These are phyloP conservation scores for Fusarium haematococcum DNA, from an alignment of 2,329 filamentous ascomycete species.

Conservation along the genomic window DNA sequence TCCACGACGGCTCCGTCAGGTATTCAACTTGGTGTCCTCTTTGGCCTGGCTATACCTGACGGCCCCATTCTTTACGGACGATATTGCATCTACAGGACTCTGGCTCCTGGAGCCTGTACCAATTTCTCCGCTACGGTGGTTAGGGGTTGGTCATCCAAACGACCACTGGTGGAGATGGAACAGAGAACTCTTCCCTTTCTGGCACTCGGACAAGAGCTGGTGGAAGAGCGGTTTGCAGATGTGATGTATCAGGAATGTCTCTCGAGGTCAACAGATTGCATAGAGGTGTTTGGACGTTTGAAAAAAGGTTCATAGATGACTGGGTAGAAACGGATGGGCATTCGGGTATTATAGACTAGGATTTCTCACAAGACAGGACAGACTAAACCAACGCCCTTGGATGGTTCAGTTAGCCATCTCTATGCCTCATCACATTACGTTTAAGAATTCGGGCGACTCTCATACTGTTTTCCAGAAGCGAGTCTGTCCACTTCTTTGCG, in stretches of 20 bases:
- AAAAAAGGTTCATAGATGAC: neutral
- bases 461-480: constrained; percentile 14
- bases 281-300: neutral
- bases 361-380: neutral
- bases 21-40: constrained; percentile 72
- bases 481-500: constrained; percentile 58
- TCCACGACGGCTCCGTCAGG: constrained; percentile 60
- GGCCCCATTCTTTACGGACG: constrained; percentile 75
- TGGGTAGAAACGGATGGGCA: neutral
- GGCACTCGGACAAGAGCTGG: constrained; percentile 73
- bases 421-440: neutral
- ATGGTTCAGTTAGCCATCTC: neutral
- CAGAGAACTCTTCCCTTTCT: constrained; percentile 61
- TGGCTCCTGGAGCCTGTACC: constrained; percentile 90
- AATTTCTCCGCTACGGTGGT: constrained; percentile 73
- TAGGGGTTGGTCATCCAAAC: constrained; percentile 71
- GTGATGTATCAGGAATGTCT: constrained; percentile 27
- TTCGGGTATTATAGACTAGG: constrained; percentile 2
- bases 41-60: constrained; percentile 77
- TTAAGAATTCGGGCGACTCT: neutral
- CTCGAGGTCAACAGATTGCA: neutral
- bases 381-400: neutral
- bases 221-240: constrained; percentile 59
- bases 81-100: constrained; percentile 78
- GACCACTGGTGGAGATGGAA: constrained; percentile 78